Conservation (phyloP, 1,139 yeast genomes). For the Candida dubliniensis region DNA sequence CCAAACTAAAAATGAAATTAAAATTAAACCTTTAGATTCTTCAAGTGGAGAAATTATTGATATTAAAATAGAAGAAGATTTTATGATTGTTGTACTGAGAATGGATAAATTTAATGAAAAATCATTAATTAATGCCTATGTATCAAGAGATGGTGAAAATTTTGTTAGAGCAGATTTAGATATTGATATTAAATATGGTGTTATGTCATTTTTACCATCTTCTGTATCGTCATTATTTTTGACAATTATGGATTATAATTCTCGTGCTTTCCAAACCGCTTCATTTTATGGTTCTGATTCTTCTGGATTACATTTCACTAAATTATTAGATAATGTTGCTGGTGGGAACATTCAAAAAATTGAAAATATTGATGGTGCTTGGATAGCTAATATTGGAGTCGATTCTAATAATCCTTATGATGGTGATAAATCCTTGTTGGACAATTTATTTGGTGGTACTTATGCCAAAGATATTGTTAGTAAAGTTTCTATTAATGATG, state of each 20-base stretch:
- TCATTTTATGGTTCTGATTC: conserved; percentile 62
- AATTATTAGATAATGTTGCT: conserved; percentile 44
- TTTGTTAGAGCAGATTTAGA: conserved; percentile 57
- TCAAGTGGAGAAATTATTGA: conserved; percentile 46
- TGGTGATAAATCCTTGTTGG: conserved; percentile 24
- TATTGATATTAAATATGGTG: conserved; percentile 43
- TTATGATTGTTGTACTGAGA: conserved; percentile 52
- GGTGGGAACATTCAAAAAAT: conserved; percentile 50
- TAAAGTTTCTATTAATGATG: conserved; percentile 61
- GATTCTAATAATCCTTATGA: conserved; percentile 19
- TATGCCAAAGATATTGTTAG: conserved; percentile 19
- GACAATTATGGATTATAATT: conserved; percentile 40
- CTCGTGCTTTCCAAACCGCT: conserved; percentile 19
- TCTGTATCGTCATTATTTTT: conserved; percentile 57
- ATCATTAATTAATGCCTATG: conserved; percentile 48
- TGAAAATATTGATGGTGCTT: conserved; percentile 67
- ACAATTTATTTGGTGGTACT: conserved; percentile 30
- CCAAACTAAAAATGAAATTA: conserved; percentile 28
- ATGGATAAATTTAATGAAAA: conserved; percentile 45
- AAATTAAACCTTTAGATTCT: conserved; percentile 22
- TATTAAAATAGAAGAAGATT: conserved; percentile 50
- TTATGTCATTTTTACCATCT: conserved; percentile 55
- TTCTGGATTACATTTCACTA: conserved; percentile 56
- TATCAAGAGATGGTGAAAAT: conserved; percentile 56
- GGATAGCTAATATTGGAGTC: conserved; percentile 53